phyloP scores from a whole-genome alignment of 1,139 yeast genomes.

The Taphrina populina region DNA sequence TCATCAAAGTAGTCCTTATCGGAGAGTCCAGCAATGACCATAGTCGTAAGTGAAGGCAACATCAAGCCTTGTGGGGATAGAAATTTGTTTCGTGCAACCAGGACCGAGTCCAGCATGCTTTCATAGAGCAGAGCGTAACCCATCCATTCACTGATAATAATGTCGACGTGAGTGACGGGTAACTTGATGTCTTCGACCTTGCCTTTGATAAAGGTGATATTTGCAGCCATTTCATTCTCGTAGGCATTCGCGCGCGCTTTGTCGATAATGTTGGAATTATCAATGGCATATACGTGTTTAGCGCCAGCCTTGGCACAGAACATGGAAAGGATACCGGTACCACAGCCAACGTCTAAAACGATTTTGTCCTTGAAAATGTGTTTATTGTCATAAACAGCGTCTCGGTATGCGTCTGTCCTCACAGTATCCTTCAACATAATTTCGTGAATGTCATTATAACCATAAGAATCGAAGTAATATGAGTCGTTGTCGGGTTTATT shows the following conservation, averaged over 20 bases:
- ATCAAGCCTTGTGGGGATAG: slow-evolving; percentile 54
- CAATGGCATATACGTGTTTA: slow-evolving; percentile 56
- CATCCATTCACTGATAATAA: slow-evolving; percentile 99
- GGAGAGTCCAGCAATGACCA: slow-evolving; percentile 57
- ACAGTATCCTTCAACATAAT: slow-evolving; percentile 97
- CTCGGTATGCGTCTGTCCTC: slow-evolving; percentile 86
- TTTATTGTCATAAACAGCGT: slow-evolving; percentile 88
- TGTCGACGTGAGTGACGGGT: slow-evolving; percentile 79
- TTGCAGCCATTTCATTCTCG: slow-evolving; percentile 79
- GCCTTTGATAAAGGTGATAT: slow-evolving; percentile 86
- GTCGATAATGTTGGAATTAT: slow-evolving; percentile 92
- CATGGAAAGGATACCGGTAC: slow-evolving; percentile 60
- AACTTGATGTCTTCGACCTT: slow-evolving; percentile 89
- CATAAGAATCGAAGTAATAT: slow-evolving; percentile 92
- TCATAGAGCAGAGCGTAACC: slow-evolving; percentile 94
- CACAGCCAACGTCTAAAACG: slow-evolving; percentile 86
- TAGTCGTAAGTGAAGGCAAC: slow-evolving; percentile 55
- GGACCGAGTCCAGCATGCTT: slow-evolving; percentile 95
- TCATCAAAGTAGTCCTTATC: slow-evolving; percentile 57
- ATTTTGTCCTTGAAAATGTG: slow-evolving; percentile 86
- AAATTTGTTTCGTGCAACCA: slow-evolving; percentile 89
- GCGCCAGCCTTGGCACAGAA: slow-evolving; percentile 62
- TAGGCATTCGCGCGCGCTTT: slow-evolving; percentile 86
- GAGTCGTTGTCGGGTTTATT: slow-evolving; percentile 57
- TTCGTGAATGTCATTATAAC: slow-evolving; percentile 96